Evolutionary conservation across 2,329 filamentous ascomycete species (phyloP).

Genomic region (Plectosphaerella plurivora): DNA sequence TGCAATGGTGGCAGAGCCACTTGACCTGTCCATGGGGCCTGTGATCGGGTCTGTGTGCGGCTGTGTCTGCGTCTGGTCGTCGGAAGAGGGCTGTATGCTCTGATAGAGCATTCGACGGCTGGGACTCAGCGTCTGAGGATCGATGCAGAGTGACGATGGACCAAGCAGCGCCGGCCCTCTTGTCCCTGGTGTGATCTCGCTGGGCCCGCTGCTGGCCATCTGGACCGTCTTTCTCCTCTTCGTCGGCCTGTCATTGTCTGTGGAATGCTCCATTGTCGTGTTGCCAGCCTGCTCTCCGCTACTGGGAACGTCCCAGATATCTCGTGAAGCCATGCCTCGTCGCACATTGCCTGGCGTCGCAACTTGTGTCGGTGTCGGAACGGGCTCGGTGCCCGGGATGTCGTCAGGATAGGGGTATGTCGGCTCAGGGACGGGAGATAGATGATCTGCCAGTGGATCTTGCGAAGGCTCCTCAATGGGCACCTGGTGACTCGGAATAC

Average conservation of each 20-base stretch:
- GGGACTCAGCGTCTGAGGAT: slow-evolving; percentile 25
- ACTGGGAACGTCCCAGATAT: slow-evolving; percentile 41
- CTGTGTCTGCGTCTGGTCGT: slow-evolving; percentile 4
- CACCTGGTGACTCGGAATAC: too few species aligned
- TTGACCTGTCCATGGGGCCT: slow-evolving; percentile 17
- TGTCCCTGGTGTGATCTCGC: neutral
- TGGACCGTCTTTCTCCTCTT: neutral
- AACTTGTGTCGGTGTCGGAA: slow-evolving; percentile 21
- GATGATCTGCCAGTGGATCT: slow-evolving; percentile 14
- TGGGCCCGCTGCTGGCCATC: neutral
- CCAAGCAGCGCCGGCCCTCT: neutral
- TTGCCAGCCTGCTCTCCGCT: slow-evolving; percentile 26
- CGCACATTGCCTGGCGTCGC: slow-evolving; percentile 22
- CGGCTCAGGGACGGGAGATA: neutral
- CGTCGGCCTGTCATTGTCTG: neutral
- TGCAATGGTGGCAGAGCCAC: slow-evolving; percentile 25
- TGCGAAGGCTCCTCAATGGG: too few species aligned
- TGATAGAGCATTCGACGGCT: slow-evolving; percentile 33
- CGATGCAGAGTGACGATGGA: slow-evolving; percentile 24
- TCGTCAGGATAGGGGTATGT: neutral
- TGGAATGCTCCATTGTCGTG: too few species aligned
- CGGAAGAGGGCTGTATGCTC: slow-evolving; percentile 16
- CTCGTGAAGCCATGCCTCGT: slow-evolving; percentile 14
- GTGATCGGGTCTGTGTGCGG: slow-evolving; percentile 6
- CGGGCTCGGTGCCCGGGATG: neutral